phyloP scores from a whole-genome alignment of 2,329 filamentous ascomycete genomes.

The Sarocladiaceae sp. region DNA sequence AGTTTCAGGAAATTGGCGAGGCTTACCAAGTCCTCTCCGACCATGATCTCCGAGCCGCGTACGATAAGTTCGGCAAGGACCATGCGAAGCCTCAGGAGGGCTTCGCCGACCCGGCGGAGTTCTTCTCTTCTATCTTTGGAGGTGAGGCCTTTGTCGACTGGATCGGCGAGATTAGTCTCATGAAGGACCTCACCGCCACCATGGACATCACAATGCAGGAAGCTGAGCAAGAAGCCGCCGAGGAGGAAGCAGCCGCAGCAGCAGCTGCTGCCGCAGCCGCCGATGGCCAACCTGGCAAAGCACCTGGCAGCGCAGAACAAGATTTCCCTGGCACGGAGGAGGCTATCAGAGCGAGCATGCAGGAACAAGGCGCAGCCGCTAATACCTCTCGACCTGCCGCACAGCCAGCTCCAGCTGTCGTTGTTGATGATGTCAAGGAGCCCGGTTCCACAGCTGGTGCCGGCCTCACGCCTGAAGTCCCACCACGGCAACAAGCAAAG shows the following conservation, averaged over 20 bases:
- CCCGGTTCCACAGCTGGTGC: constrained; percentile 15
- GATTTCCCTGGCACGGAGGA: constrained; percentile 54
- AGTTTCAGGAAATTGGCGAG: constrained; percentile 82
- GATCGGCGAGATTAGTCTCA: constrained; percentile 96
- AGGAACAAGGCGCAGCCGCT: constrained; percentile 28
- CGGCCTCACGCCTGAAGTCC: constrained; percentile 14
- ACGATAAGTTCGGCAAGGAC: constrained; percentile 97
- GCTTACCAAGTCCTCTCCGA: constrained; percentile 80
- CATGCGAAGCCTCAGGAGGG: constrained; percentile 83
- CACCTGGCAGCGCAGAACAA: constrained; percentile 24
- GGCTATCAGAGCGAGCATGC: constrained; percentile 49
- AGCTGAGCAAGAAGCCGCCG: constrained; percentile 55
- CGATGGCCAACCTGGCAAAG: background rate
- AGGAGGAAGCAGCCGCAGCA: constrained; percentile 42
- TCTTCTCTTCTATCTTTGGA: constrained; percentile 97
- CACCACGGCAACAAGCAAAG: constrained; percentile 26
- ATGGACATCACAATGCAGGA: constrained; percentile 97
- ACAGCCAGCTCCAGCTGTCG: constrained; percentile 28
- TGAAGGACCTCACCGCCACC: constrained; percentile 96
- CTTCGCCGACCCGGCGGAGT: constrained; percentile 93
- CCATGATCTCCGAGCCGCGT: constrained; percentile 77
- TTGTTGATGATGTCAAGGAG: constrained; percentile 33
- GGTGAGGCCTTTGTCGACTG: constrained; percentile 93
- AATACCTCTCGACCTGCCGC: constrained; percentile 21
- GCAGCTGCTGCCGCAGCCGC: constrained; percentile 31